Percentiles rank a stretch among this genome's conserved stretches.
Evolutionary conservation across 208 protist genomes (phyloP).

Genomic region (Zelonia costaricensis): DNA sequence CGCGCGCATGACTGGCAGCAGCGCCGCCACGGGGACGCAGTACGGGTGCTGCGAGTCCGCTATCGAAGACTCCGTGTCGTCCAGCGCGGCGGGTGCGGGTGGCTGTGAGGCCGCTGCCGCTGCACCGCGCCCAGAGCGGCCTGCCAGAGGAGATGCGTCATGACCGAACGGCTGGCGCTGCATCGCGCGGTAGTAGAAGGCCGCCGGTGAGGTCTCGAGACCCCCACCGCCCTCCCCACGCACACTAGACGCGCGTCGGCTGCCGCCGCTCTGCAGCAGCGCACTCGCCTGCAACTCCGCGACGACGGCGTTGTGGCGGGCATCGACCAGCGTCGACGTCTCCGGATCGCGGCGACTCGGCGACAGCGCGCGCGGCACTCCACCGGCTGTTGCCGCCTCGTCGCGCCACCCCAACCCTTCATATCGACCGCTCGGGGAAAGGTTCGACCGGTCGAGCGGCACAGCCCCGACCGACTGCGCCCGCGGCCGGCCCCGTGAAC

Average conservation of each 20-base stretch:
- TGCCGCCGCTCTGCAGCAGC: background rate
- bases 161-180: background rate
- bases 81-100: background rate
- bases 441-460: conserved; percentile 18
- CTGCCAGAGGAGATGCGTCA: background rate
- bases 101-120: background rate
- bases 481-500: background rate
- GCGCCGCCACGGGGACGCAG: conserved; percentile 14
- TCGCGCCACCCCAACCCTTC: too few species aligned
- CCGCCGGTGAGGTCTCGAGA: background rate
- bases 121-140: background rate
- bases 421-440: too few species aligned
- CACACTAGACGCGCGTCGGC: background rate
- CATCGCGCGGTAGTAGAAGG: background rate
- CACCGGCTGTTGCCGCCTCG: too few species aligned
- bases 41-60: conserved; percentile 27
- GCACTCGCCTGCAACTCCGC: conserved; percentile 1
- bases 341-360: background rate
- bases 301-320: conserved; percentile 6
- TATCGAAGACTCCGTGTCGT: conserved; percentile 15
- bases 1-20: conserved; percentile 17
- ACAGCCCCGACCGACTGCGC: conserved; percentile 5
- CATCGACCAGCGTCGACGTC: conserved; percentile 11
- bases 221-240: background rate
- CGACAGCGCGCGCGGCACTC: too few species aligned